Conservation (phyloP, 306 rosid species). For the Malus sieversii region DNA sequence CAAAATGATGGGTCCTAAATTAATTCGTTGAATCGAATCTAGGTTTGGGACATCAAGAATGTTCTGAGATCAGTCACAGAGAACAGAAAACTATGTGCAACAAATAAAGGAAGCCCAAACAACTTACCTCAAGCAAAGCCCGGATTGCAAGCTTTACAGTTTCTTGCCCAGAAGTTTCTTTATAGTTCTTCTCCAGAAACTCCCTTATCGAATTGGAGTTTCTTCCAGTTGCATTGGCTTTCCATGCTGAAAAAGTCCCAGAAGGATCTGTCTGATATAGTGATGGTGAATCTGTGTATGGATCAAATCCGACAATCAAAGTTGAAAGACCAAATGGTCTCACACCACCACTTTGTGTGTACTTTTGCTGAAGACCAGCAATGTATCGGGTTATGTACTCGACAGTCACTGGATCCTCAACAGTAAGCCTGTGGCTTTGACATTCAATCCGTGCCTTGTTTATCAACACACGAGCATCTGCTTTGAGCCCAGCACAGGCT, state of each 20-base stretch:
- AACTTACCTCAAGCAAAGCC: constrained; percentile 81
- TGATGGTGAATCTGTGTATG: constrained; percentile 58
- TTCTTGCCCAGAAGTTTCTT: constrained; percentile 84
- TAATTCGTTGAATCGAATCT: neutral
- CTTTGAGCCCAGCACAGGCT: constrained; percentile 97
- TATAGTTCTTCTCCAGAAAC: constrained; percentile 87
- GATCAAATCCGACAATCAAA: constrained; percentile 90
- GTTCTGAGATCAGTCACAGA: neutral
- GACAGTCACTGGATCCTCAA: constrained; percentile 93
- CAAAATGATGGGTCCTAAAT: neutral
- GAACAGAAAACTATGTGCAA: neutral
- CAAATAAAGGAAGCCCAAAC: neutral
- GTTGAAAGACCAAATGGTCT: constrained; percentile 97
- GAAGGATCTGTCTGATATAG: constrained; percentile 96
- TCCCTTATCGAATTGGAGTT: constrained; percentile 91
- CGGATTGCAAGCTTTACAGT: constrained; percentile 87
- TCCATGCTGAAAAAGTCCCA: constrained; percentile 96
- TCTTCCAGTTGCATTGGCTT: constrained; percentile 91
- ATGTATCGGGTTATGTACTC: constrained; percentile 91
- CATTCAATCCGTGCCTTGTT: constrained; percentile 89
- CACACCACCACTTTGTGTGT: constrained; percentile 98
- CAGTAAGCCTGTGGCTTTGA: constrained; percentile 89
- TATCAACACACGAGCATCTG: constrained; percentile 90
- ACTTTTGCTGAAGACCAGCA: constrained; percentile 97
- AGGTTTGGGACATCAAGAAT: neutral